phyloP scores from a whole-genome alignment of 441 rosid species.

The Populus hybrid region DNA sequence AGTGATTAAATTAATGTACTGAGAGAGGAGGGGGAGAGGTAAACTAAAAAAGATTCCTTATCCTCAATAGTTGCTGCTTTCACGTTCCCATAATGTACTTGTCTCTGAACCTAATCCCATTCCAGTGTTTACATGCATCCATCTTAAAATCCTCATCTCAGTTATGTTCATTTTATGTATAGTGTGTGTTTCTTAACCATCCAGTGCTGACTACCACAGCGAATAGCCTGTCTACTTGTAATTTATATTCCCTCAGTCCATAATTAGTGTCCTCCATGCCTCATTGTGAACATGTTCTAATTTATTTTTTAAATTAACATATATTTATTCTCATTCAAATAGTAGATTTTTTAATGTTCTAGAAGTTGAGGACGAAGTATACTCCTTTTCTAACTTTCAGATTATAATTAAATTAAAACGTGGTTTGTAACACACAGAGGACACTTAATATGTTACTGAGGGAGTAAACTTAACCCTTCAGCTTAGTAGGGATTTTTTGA shows the following conservation, averaged over 20 bases:
- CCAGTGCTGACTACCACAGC: neutral
- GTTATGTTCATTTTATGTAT: neutral
- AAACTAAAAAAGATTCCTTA: no score
- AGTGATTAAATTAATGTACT: neutral
- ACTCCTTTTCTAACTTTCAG: neutral
- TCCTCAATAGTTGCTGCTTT: neutral
- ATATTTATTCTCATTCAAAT: neutral
- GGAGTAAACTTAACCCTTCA: neutral
- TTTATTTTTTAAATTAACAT: no score
- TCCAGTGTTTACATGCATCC: neutral
- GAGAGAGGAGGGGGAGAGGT: neutral
- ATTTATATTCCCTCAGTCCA: neutral
- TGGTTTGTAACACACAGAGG: neutral
- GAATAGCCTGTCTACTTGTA: neutral
- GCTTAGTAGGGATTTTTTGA: neutral
- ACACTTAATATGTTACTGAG: neutral
- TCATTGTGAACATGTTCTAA: no score
- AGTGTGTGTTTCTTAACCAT: neutral
- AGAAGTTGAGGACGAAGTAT: neutral
- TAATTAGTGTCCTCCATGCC: no score
- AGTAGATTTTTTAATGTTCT: neutral
- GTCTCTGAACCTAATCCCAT: neutral
- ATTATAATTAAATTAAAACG: no score
- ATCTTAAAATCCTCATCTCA: neutral
- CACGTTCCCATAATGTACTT: neutral